Evolutionary conservation across 2,329 filamentous ascomycete species (phyloP), one percentile per base, ranked within the genome.

Genomic region (Aspergillus sp.): DNA sequence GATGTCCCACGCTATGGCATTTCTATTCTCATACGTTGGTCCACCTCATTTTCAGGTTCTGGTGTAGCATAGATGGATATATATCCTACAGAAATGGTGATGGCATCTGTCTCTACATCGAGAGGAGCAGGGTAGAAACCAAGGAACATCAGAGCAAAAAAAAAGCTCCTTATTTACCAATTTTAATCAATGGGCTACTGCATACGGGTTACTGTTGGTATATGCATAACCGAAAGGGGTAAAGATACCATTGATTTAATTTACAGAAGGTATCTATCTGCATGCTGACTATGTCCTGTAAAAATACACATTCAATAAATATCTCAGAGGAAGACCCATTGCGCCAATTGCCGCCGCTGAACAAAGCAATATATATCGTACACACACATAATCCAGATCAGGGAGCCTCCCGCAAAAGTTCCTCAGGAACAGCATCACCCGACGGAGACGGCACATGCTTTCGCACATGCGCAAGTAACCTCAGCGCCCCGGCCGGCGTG

Each of bases 401-500:
- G 52, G 49, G 35, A 38, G 57, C 42, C 35, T 47, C 44, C 19
- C 33, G 24, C 19, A 59, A 45, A 8, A 55, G 48, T 11, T 59
- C 56, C 10, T 61, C 58, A 4, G 59, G 50, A 38, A 57, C 52
- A 11, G 55, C 17, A 26, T 55, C 48, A 16, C 51, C 38, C 17
- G 45, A 38, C n/a, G 51, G 41, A 20, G 43, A 36, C 36, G 47
- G 16, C 11, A 52, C 14, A 7, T 47, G 45, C 47, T 24, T 51
- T 13, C 69, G 67, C n/a, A 73, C 66, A 59, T 76, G 65, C 61
- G 73, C 69, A 42, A 79, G 60, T 51, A 79, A 58, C 32, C 73
- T 64, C 53, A 78, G 59, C 6, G 74, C 73, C 30, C 76, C 76
- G 13, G 68, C 66, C 13, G 76, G 76, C 11, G 76, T 79, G 17